Evolutionary conservation across 108 stramenopile species (phyloP), one percentile per base, ranked within the genome.

Genomic region (Cyclotella sp.): DNA sequence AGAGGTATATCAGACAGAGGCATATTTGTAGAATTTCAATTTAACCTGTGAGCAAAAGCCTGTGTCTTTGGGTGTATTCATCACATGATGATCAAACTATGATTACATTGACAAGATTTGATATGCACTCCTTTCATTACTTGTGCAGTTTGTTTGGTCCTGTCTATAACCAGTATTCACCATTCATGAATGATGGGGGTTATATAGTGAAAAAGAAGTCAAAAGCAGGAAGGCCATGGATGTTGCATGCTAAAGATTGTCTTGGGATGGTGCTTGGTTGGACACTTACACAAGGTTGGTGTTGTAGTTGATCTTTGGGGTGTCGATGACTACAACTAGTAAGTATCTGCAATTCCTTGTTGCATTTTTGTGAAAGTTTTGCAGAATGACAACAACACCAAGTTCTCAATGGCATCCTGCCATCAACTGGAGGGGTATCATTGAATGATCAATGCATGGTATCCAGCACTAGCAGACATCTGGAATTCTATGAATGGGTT

Each of bases 191-290:
- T n/a, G n/a, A n/a, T n/a, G n/a, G n/a, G n/a, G n/a, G n/a, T n/a
- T 53, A n/a, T 19, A 53, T 60, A 9, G 28, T 60, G 7, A 26
- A 11, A 28, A 60, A 60, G 59, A 60, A 30, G 8, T 15, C 8
- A n/a, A 53, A 53, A 24, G 16, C 22, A 3, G 59, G 59, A 11
- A 26, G 59, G 27, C 22, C 8, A 29, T 11, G 59, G 11, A n/a
- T 30, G 18, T 14, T 60, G 27, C 11, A 8, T 15, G 13, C 59
- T 16, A 28, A 60, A 11, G 59, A 30, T 60, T 60, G 59, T 60
- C 19, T 60, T 10, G 59, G 59, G 9, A 15, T 60, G 59, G 59
- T 60, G 7, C 27, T 60, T 26, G 59, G 12, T 16, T 60, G 59
- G 59, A 29, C 59, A n/a, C 30, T 24, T 27, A 60, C 59, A 15